Base-by-base conservation (phyloP, 768 basidiomycete genomes). In the Lepiota brunneoincarnata region DNA sequence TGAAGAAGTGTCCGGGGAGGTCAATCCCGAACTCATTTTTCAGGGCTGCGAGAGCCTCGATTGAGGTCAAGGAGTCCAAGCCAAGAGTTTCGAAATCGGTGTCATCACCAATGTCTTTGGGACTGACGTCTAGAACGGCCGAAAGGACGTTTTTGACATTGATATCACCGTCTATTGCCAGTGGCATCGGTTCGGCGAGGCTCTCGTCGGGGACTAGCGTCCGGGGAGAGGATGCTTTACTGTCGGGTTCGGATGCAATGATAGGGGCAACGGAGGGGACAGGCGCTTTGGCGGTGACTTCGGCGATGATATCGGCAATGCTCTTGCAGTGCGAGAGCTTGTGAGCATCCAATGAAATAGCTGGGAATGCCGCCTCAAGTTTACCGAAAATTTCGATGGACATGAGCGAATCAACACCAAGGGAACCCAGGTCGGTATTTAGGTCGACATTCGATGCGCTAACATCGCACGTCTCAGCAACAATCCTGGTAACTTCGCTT, bases 401-500 rank as follows among this genome's bases (percentile, higher is more conserved):
- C 65, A 79, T 80, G 54, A 87, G 66, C 0, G 86, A 87, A 60
- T 87, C 83, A 41, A 88, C 69, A 1, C 86, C 85, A 7, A 88
- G 74, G 2, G 72, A 64, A 11, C 71, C 73, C 11, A 89, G 65
- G 46, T 82, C 76, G 0, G 64, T 62, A 20, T 74, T 67, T 31
- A 74, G 39, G 36, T 72, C 69, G 18, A 74, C 49, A 1, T 61
- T 47, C 6, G 71, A 61, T 0, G 66, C 47, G 15, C 71, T 69
- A 34, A 79, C 60, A 38, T 65, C 71, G 55, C 78, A 78, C 5
- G 72, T 65, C 21, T 73, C 71, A 5, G 75, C 67, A 15, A 82
- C 63, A 35, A 78, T 64, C 11, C 61, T 54, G 9, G 71, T 36
- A 6, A 80, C 63, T 14, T 62, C 63, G 6, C 45, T 45, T 41